Percentiles rank a stretch among this genome's conserved stretches.
These are phyloP conservation scores for Corymbia citriodora DNA, from an alignment of 441 rosid genomes.

Conservation along the genomic window DNA sequence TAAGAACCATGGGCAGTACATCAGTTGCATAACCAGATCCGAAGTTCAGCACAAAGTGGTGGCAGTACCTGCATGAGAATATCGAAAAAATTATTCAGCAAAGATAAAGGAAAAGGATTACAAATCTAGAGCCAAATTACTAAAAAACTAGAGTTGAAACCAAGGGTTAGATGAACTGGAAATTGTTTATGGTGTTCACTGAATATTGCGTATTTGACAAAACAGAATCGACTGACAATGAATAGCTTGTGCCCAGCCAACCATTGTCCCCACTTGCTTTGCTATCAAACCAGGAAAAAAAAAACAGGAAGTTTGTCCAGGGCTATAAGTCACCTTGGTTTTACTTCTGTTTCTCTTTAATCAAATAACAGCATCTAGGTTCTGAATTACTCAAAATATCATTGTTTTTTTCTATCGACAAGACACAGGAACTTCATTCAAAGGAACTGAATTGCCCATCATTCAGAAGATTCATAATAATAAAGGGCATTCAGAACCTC, in stretches of 20 bases:
- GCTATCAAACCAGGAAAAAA: background rate
- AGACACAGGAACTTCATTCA: background rate
- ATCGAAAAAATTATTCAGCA: background rate
- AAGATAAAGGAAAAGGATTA: background rate
- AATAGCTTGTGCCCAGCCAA: background rate
- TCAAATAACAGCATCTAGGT: background rate
- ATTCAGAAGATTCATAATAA: background rate
- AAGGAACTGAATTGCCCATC: background rate
- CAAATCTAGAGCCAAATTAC: background rate
- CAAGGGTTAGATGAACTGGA: background rate
- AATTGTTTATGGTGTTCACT: too few relatives aligned
- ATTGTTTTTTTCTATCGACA: background rate
- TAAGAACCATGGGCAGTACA: constrained; percentile 97
- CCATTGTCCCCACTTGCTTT: background rate
- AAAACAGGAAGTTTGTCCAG: background rate
- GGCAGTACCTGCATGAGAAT: constrained; percentile 70
- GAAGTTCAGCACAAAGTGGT: constrained; percentile 94
- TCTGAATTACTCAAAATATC: background rate
- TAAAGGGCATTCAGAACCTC: background rate
- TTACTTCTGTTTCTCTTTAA: background rate
- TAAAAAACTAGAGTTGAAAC: background rate
- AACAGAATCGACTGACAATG: background rate
- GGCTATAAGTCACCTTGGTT: background rate
- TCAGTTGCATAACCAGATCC: constrained; percentile 93
- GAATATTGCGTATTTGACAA: too few relatives aligned